Base-by-base conservation (phyloP, 2,329 filamentous ascomycete genomes). In the Penicillium sp. region DNA sequence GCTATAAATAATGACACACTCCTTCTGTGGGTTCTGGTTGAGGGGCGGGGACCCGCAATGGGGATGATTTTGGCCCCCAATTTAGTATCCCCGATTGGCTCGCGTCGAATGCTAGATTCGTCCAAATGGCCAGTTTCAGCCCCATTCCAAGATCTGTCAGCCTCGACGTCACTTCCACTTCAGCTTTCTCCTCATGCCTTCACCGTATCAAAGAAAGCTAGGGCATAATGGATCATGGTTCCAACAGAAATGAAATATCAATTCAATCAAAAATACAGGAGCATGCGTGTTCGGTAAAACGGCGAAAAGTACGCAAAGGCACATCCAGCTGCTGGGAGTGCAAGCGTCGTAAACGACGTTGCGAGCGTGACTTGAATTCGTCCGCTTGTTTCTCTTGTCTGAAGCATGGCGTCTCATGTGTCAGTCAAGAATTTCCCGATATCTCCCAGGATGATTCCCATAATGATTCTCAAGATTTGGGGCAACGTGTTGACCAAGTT, bases 311-410 rank as follows among this genome's bases (percentile, higher is more conserved):
- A 19, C 78, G 81, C 19, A 84, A 83, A 49, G 83, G 83, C n/a
- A 85, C 83, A 0, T 74, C 70, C 24, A 83, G 81, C 52, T 85
- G 83, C 65, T 84, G 82, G 81, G 81, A 84, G 59, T 85, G 83
- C 74, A 82, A 82, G 67, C 75, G 79, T 47, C 76, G 81, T 21
- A 85, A 85, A 68, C 74, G 79, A 5, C 72, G 75, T 2, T 85
- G 83, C 62, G 76, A 73, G 14, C 79, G 81, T 54, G 65, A 70
- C 10, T 63, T 71, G 3, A 63, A 73, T 3, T 60, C 69, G 3
- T 52, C 67, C 3, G 59, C 76, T 2, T 84, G 82, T 53, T 67
- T 75, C 26, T 75, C 73, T 2, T 85, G 82, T 58, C 67, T 71
- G 18, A 66, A 76, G 6, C 76, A 82, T 0, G 71, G 75, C 1